Evolutionary conservation across 1,139 yeast species (phyloP), one percentile per base, ranked within the genome.

Genomic region (Pichia sp.): DNA sequence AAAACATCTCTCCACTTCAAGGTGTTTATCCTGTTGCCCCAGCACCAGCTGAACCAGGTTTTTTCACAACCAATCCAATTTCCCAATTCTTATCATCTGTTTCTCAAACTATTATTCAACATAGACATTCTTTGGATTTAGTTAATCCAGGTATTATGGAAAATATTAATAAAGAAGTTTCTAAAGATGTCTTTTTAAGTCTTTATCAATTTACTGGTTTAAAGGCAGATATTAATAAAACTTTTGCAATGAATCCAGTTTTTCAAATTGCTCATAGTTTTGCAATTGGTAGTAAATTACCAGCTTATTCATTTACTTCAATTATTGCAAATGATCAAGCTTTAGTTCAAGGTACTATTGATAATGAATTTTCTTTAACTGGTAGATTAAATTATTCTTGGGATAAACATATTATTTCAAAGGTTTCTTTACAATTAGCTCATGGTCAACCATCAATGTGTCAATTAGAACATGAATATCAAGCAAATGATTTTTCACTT

Each of bases 181-280:
- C 90, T 54, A 82, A 92, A 68, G 97, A 90, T 65, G 97, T 90
- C 34, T 87, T 92, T 64, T 76, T 89, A 62, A 80, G 76, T 64
- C 95, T 89, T 64, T 86, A 87, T 71, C 82, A 83, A 68, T 92
- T 92, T 77, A 85, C 96, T 40, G 99, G 99, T 50, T 77, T 94
- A 61, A 84, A 96, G 66, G 98, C 98, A 48, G 98, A 92, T 66
- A 78, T 92, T 60, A 87, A 87, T 71, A 92, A 92, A 75, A 89
- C 92, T 26, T 87, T 94, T 63, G 72, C 86, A 55, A 76, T 90
- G 77, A 80, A 82, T 66, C 97, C 98, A 49, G 95, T 90, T 49
- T 92, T 94, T 83, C 98, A 94, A 74, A 86, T 95, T 50, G 85
- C 96, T 51, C 98, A 94, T 67, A 84, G 97, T 47, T 85, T 94